A percentile compares a stretch with the other conserved stretches of the same genome.
These are phyloP conservation scores for Porogramme epimiltina DNA, from an alignment of 1,284 basidiomycete genomes.

Conservation along the genomic window DNA sequence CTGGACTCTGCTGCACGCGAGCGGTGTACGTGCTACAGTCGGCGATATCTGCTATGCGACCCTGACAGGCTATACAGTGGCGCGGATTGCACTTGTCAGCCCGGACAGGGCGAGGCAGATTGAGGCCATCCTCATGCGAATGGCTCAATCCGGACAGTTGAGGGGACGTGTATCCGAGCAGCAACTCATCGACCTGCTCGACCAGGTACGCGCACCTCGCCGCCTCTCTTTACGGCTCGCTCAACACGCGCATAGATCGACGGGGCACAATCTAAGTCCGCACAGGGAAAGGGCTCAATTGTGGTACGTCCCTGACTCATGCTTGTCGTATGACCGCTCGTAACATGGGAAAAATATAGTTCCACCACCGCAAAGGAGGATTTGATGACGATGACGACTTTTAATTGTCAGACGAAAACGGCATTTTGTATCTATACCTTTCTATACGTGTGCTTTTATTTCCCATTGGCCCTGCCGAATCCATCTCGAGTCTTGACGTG, in stretches of 20 bases:
- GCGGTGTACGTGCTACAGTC: conserved; percentile 66
- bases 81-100: conserved; percentile 91
- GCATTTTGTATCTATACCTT: too few species aligned
- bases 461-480: too few species aligned
- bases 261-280: conserved; percentile 56
- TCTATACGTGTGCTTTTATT: too few species aligned
- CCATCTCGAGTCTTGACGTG: too few species aligned
- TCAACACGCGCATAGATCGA: conserved; percentile 53
- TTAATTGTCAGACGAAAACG: conserved; percentile 4
- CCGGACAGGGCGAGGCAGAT: conserved; percentile 88
- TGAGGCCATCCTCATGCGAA: conserved; percentile 82
- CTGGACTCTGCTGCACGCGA: conserved; percentile 88
- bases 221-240: neutral
- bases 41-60: neutral
- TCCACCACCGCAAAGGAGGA: conserved; percentile 67
- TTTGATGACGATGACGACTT: conserved; percentile 77
- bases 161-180: conserved; percentile 84
- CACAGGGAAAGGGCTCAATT: conserved; percentile 64
- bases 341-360: conserved; percentile 44
- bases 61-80: conserved; percentile 43
- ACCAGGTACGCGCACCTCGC: conserved; percentile 67
- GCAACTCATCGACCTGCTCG: conserved; percentile 89
- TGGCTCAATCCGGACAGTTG: conserved; percentile 94
- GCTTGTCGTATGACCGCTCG: neutral
- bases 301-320: conserved; percentile 50